These are phyloP conservation scores for Syzygium malaccense DNA, from an alignment of 441 rosid genomes.

Conservation along the genomic window DNA sequence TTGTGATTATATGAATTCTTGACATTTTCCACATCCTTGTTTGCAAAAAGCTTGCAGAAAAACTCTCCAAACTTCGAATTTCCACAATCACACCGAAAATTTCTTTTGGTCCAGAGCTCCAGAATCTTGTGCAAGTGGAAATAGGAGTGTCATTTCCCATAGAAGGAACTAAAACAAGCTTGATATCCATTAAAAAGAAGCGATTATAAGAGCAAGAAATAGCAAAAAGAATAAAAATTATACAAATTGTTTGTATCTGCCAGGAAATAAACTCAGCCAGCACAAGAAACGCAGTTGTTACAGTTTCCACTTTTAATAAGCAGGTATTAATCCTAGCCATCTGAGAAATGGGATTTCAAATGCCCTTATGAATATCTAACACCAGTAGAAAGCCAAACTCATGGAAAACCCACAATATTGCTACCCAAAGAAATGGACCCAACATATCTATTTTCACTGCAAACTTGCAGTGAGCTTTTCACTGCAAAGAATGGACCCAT, in stretches of 20 bases:
- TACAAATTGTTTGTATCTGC: not conserved
- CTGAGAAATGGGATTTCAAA: not conserved
- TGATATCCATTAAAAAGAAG: not conserved
- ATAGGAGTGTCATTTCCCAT: not conserved
- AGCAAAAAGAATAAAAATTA: not conserved
- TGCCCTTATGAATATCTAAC: not conserved
- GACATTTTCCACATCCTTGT: constrained; percentile 69
- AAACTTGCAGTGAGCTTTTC: not conserved
- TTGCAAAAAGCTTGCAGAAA: constrained; percentile 69
- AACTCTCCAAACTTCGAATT: constrained; percentile 76
- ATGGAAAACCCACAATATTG: not conserved
- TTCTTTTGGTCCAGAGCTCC: constrained; percentile 98
- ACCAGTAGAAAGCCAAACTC: not conserved
- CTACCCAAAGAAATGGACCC: not conserved
- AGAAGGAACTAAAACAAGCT: not conserved
- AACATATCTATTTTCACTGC: not conserved
- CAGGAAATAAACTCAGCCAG: not conserved
- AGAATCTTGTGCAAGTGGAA: constrained; percentile 39
- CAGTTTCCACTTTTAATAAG: not conserved
- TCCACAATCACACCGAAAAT: constrained; percentile 86
- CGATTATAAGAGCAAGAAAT: not conserved
- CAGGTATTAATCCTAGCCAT: not conserved
- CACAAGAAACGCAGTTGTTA: not conserved
- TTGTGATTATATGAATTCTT: constrained; percentile 88
- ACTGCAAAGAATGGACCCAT: not conserved